Evolutionary conservation across 2,329 filamentous ascomycete species (phyloP).

Genomic region (Chalara sp.): DNA sequence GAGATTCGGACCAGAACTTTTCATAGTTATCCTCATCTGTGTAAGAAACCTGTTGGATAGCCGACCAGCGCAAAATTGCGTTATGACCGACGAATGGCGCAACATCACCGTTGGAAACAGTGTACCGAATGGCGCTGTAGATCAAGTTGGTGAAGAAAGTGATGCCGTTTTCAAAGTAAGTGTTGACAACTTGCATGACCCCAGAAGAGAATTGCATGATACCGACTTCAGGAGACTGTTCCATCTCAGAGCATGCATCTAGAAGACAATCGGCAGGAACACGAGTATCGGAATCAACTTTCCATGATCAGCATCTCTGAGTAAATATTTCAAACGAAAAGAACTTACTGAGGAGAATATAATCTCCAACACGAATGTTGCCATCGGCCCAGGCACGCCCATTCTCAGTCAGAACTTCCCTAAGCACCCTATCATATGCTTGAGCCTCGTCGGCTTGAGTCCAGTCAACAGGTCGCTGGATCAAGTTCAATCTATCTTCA

Average conservation of each 20-base stretch:
- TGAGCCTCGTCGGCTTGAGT: constrained; percentile 60
- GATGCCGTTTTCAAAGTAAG: constrained; percentile 65
- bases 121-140: constrained; percentile 70
- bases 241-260: constrained; percentile 76
- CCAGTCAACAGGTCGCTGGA: constrained; percentile 56
- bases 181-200: constrained; percentile 72
- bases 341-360: constrained; percentile 57
- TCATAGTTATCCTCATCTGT: constrained; percentile 63
- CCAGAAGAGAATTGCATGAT: constrained; percentile 74
- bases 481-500: constrained; percentile 57
- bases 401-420: constrained; percentile 59
- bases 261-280: constrained; percentile 71
- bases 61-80: constrained; percentile 68
- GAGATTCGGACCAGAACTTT: constrained; percentile 76
- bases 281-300: constrained; percentile 69
- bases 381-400: constrained; percentile 75
- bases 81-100: constrained; percentile 80
- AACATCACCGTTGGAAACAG: constrained; percentile 71
- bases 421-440: constrained; percentile 59
- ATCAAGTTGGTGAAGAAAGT: constrained; percentile 69
- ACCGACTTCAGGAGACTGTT: constrained; percentile 69
- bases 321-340: constrained; percentile 8
- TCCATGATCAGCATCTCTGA: constrained; percentile 9
- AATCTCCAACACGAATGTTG: constrained; percentile 80
- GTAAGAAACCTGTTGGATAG: constrained; percentile 68